Percentiles rank a stretch among this genome's conserved stretches.
These are phyloP conservation scores for Parascedosporium putredinis DNA, from an alignment of 2,329 filamentous ascomycete species.

Conservation along the genomic window DNA sequence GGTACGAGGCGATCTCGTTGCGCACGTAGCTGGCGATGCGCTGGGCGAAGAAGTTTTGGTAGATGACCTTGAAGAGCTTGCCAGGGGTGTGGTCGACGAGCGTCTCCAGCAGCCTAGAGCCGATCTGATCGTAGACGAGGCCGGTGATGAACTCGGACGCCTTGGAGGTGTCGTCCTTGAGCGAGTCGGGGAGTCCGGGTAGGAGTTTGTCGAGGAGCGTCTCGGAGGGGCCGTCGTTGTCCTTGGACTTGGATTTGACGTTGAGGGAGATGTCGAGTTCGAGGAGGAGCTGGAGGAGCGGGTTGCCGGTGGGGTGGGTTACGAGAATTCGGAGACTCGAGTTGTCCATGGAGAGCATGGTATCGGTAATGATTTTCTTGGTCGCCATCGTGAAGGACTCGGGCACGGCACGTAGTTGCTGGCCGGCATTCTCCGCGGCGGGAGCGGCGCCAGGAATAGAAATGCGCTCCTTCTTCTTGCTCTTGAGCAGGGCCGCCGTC, in stretches of 20 bases:
- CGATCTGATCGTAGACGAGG: constrained; percentile 81
- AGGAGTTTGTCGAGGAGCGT: constrained; percentile 67
- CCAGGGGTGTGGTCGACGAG: constrained; percentile 72
- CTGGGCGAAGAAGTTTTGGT: constrained; percentile 67
- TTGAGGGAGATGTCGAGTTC: constrained; percentile 74
- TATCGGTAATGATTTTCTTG: constrained; percentile 71
- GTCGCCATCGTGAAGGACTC: constrained; percentile 66
- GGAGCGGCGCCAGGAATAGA: constrained; percentile 44
- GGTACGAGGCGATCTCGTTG: constrained; percentile 84
- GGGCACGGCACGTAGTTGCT: constrained; percentile 52
- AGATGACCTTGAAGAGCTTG: constrained; percentile 83
- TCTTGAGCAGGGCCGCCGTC: constrained; percentile 68
- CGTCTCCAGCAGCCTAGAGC: constrained; percentile 80
- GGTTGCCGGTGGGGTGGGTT: constrained; percentile 83
- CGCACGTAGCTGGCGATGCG: constrained; percentile 71
- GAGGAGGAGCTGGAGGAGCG: constrained; percentile 80
- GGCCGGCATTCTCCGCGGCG: constrained; percentile 31
- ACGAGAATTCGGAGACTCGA: constrained; percentile 75
- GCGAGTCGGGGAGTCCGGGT: constrained; percentile 61
- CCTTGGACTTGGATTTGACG: constrained; percentile 53
- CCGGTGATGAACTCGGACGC: constrained; percentile 71
- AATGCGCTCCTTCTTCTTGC: constrained; percentile 84
- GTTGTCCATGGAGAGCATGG: constrained; percentile 63
- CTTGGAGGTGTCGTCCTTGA: constrained; percentile 62
- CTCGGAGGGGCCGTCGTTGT: constrained; percentile 21